These are phyloP conservation scores for Rubia tinctorum DNA, from an alignment of 305 asterid species.

Conservation along the genomic window DNA sequence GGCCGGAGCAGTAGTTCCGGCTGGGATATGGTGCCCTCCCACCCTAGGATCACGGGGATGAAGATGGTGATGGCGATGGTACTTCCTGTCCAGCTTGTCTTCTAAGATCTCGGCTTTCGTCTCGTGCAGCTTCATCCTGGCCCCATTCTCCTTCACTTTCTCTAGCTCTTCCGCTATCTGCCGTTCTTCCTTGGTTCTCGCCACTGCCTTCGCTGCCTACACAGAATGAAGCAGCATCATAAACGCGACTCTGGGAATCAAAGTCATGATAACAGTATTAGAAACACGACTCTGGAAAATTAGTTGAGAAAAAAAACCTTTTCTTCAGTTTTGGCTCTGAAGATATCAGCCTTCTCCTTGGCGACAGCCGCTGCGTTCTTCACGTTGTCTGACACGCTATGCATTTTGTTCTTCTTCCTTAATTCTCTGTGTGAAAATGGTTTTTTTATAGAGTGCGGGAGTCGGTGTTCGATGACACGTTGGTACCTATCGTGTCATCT, in stretches of 20 bases:
- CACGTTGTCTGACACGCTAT: conserved; percentile 53
- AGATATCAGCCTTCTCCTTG: conserved; percentile 56
- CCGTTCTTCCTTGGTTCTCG: conserved; percentile 54
- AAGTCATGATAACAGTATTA: too few relatives aligned
- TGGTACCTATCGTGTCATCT: conserved; percentile 3
- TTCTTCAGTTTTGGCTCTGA: conserved; percentile 70
- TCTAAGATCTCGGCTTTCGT: conserved; percentile 60
- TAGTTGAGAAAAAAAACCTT: conserved; percentile 25
- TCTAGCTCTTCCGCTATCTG: conserved; percentile 52
- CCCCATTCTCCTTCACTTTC: conserved; percentile 77
- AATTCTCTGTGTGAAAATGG: neutral
- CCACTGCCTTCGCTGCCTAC: conserved; percentile 52
- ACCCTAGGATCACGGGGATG: conserved; percentile 14
- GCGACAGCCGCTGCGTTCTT: conserved; percentile 70
- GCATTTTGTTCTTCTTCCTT: conserved; percentile 31
- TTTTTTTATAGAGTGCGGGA: neutral
- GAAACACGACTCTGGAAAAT: too few relatives aligned
- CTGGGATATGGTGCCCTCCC: too few relatives aligned
- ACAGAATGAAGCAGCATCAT: too few relatives aligned
- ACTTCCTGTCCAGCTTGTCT: conserved; percentile 35
- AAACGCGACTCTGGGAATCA: too few relatives aligned
- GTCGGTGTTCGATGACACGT: conserved; percentile 8
- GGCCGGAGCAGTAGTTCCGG: conserved; percentile 13
- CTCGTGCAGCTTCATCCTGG: conserved; percentile 70
- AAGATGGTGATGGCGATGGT: conserved; percentile 17